Conservation (phyloP, 306 rosid genomes). For the Glycine tomentella region DNA sequence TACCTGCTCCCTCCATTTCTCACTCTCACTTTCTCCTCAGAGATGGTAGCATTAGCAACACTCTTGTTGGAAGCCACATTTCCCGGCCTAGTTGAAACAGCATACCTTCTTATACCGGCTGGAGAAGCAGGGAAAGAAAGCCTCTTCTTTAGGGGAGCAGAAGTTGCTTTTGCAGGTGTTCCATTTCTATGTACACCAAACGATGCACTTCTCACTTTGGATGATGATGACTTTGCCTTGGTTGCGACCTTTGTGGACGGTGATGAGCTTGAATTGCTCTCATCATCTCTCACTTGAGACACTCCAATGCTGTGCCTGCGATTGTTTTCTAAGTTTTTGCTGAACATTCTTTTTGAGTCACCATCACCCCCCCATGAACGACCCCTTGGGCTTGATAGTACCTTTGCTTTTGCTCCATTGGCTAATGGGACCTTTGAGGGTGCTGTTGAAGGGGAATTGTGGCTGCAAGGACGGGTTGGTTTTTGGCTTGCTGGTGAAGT, state of each 20-base stretch:
- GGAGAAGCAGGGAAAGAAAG: constrained; percentile 62
- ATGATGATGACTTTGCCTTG: constrained; percentile 38
- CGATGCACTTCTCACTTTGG: constrained; percentile 55
- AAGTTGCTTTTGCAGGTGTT: constrained; percentile 54
- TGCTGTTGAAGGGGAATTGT: constrained; percentile 13
- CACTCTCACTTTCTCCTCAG: no score
- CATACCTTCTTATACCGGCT: constrained; percentile 54
- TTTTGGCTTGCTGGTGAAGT: constrained; percentile 53
- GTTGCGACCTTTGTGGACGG: constrained; percentile 53
- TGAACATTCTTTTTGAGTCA: constrained; percentile 53
- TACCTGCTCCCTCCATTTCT: no score
- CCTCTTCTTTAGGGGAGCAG: constrained; percentile 58
- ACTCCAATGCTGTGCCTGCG: constrained; percentile 76
- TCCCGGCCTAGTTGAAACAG: constrained; percentile 28
- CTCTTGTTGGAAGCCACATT: constrained; percentile 42
- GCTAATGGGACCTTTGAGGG: constrained; percentile 43
- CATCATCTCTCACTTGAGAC: constrained; percentile 59
- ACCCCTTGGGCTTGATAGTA: constrained; percentile 44
- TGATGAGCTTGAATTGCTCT: constrained; percentile 54
- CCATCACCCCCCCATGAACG: constrained; percentile 56
- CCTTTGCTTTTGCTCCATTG: constrained; percentile 39
- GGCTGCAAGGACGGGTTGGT: constrained; percentile 18
- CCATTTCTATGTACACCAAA: constrained; percentile 36
- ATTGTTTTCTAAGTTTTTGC: constrained; percentile 42
- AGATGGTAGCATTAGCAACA: constrained; percentile 2